Evolutionary conservation across 2,329 filamentous ascomycete species (phyloP).

Genomic region (Epichloe bromicola): DNA sequence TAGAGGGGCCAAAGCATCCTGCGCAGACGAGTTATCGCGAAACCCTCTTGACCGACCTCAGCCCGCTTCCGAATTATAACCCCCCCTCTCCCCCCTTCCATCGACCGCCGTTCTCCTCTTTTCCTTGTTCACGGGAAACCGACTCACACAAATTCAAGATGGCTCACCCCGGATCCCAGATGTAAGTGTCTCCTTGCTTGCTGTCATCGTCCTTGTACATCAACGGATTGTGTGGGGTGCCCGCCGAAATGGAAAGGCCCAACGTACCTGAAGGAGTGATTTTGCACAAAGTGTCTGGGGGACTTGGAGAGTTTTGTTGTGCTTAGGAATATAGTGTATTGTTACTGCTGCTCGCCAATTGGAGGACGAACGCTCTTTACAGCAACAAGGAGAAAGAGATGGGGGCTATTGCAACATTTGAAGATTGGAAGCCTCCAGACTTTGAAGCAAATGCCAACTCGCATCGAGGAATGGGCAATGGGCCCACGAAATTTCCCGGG

Average conservation of each 20-base stretch:
- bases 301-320: background rate
- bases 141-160: slow-evolving; percentile 30
- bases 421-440: background rate
- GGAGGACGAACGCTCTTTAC: no score
- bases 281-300: background rate
- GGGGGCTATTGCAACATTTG: background rate
- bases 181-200: slow-evolving; percentile 32
- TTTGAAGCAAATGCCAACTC: background rate
- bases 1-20: slow-evolving; percentile 4
- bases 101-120: slow-evolving; percentile 19
- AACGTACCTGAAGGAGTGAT: background rate
- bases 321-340: background rate
- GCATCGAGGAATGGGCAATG: background rate
- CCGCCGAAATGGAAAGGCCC: background rate
- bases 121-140: slow-evolving; percentile 14
- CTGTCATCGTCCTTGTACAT: background rate
- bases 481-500: no score
- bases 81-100: slow-evolving; percentile 1
- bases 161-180: slow-evolving; percentile 48
- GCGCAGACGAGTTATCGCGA: slow-evolving; percentile 6
- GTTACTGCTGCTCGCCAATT: background rate
- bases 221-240: background rate
- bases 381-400: background rate
- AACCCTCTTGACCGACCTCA: slow-evolving; percentile 3
- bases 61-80: slow-evolving; percentile 6